Evolutionary conservation across 1,284 basidiomycete species (phyloP), one percentile per base, ranked within the genome.

Genomic region (Apiotrichum domesticum): DNA sequence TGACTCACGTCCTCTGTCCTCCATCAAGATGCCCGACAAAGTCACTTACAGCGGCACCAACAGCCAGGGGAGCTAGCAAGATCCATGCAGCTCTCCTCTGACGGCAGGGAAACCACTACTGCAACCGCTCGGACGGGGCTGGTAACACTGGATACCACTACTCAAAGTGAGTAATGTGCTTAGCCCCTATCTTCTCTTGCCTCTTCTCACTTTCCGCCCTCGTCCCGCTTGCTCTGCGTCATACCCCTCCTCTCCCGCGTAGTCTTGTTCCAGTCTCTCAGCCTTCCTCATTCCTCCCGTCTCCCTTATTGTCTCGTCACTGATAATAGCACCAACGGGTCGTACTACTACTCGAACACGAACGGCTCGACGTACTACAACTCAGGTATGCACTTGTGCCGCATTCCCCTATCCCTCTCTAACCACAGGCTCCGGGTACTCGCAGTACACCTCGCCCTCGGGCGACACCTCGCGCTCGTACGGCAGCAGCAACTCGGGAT

Each of bases 281-380:
- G 21, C 21, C 21, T 21, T 21, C 21, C 21, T 21, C 21, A 21
- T 15, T 51, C 13, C 40, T 3, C 57, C 32, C 58, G 33, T n/a
- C 40, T 4, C 15, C 11, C 4, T 21, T 49, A 21, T 42, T 11
- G 21, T 21, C 21, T 21, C 21, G 21, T 39, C 37, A 39, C 37
- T 39, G 37, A 39, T 39, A 62, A 66, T 64, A 39, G 37, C 54
- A 49, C 14, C 33, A 62, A 85, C 56, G 82, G 81, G 3, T 80
- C 80, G 57, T 85, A 84, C 73, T 84, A 84, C 63, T 85, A 85
- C 71, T 64, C 62, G 56, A 85, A 85, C 75, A 77, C 83, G 39
- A 77, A 85, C 54, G 82, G 82, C 0, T 84, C 83, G 1, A 84
- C 76, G 3, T 85, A 85, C 64, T 80, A 84, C 65, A 80, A 84